These are phyloP conservation scores for Petunia hybrid DNA, from an alignment of 305 asterid genomes.

Conservation along the genomic window DNA sequence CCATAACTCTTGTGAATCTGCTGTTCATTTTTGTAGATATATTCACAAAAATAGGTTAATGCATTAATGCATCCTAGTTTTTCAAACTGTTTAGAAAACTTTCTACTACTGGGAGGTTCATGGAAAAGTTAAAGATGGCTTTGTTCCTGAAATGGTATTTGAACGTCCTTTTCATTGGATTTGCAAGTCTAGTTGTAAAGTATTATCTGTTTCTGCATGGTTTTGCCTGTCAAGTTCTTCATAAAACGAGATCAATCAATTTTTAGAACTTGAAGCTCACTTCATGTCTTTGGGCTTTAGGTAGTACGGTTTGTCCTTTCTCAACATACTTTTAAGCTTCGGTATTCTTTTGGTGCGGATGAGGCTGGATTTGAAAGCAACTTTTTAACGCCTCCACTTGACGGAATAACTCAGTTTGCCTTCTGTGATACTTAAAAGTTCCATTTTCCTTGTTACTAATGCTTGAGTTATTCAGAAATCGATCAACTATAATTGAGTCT, in stretches of 20 bases:
- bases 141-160: not conserved
- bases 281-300: not conserved
- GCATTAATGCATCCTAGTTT: not conserved
- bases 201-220: constrained; percentile 14
- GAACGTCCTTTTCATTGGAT: not conserved
- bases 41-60: not conserved
- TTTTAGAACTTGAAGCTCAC: constrained; percentile 22
- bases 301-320: constrained; percentile 10
- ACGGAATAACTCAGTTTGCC: not conserved
- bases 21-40: not conserved
- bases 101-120: too few relatives aligned
- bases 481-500: not conserved
- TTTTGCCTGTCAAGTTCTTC: not conserved
- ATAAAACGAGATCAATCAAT: not conserved
- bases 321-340: constrained; percentile 10
- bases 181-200: not conserved
- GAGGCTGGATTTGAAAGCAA: not conserved
- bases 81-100: not conserved
- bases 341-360: not conserved
- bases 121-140: not conserved
- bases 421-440: constrained; percentile 20
- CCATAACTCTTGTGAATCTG: not conserved
- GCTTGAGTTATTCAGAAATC: constrained; percentile 18
- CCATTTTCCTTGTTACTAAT: not conserved
- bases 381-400: constrained; percentile 23